Base-by-base conservation (phyloP, 495 filamentous ascomycete species). In the Penicillium waksmanii region DNA sequence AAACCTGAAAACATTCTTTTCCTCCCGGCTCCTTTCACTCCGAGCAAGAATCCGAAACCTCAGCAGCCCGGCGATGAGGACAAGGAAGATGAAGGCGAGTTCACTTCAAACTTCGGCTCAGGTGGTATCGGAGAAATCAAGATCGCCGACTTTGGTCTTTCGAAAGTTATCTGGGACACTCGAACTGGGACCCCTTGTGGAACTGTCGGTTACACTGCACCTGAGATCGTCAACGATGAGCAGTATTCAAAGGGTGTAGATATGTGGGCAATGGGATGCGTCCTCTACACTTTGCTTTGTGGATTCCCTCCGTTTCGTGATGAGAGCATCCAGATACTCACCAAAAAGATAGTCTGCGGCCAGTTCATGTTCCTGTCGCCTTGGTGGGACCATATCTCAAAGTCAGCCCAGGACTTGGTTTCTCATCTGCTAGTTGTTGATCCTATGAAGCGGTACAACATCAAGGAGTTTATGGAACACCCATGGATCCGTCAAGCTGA, bases 1-100 rank as follows among this genome's bases (percentile, higher is more conserved):
- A 98, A 98, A 77, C 93, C 94, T 8, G 94, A 98, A 69, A 98
- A 98, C 64, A 83, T 97, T 35, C 82, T 98, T 17, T 97, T 97
- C 75, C 87, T 90, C 60, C 93, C 92, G 38, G 88, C 84, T 51
- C 86, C 90, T 1, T 88, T 95, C 53, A 75, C 92, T 27, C 91
- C 92, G 1, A 87, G 87, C n/a, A 91, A 87, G 73, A 78, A 85
- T 53, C 92, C 90, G 1, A 89, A 90, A 72, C 87, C 89, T 3
- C 85, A 78, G 60, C 81, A 82, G 38, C 82, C 90, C 1, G 92
- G 92, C 18, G 93, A 97, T 62, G 94, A 98, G 73, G 92, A 96
- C 63, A 93, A 97, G 44, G 44, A 48, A 48, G 44, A 48, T 61
- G 93, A 97, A 70, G 93, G 93, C 50, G 92, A 96, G 72, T 97